Evolutionary conservation across 768 basidiomycete genomes (phyloP).

Genomic region (Butyriboletus loyo): DNA sequence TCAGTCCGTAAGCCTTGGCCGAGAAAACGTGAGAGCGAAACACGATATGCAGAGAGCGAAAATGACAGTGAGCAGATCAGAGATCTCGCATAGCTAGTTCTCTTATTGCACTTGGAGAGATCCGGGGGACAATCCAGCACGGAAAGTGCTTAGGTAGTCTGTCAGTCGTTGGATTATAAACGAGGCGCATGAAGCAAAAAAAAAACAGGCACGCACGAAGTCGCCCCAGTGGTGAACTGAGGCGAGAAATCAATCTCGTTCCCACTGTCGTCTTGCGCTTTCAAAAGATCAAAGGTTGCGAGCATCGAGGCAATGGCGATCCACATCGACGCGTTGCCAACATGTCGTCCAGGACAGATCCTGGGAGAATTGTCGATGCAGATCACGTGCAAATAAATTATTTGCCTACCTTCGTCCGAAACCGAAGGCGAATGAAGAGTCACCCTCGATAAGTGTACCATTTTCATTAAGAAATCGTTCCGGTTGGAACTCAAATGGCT

Average conservation of each 20-base stretch:
- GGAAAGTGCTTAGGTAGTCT: constrained; percentile 26
- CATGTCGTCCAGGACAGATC: constrained; percentile 22
- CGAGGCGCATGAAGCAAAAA: not conserved
- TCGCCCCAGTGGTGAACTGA: constrained; percentile 14
- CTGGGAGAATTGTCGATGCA: constrained; percentile 5
- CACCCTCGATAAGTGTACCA: constrained; percentile 10
- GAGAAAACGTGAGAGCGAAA: not conserved
- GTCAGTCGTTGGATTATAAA: not conserved
- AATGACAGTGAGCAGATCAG: not conserved
- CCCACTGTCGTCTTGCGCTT: constrained; percentile 20
- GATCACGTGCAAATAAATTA: not conserved
- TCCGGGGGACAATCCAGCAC: constrained; percentile 20
- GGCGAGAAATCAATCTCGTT: constrained; percentile 25
- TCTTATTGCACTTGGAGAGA: constrained; percentile 4
- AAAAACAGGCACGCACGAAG: constrained; percentile 17
- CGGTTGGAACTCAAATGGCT: constrained; percentile 42
- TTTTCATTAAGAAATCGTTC: constrained; percentile 34
- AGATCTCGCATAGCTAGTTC: constrained; percentile 8
- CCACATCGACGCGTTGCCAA: constrained; percentile 27
- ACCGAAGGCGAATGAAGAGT: constrained; percentile 18
- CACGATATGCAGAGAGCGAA: not conserved
- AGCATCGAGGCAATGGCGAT: constrained; percentile 24
- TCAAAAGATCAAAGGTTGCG: constrained; percentile 20
- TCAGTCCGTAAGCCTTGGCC: not conserved
- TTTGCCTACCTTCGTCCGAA: constrained; percentile 23